phyloP scores from a whole-genome alignment of 1,284 basidiomycete species.

The Cystobasidium pallidum region DNA sequence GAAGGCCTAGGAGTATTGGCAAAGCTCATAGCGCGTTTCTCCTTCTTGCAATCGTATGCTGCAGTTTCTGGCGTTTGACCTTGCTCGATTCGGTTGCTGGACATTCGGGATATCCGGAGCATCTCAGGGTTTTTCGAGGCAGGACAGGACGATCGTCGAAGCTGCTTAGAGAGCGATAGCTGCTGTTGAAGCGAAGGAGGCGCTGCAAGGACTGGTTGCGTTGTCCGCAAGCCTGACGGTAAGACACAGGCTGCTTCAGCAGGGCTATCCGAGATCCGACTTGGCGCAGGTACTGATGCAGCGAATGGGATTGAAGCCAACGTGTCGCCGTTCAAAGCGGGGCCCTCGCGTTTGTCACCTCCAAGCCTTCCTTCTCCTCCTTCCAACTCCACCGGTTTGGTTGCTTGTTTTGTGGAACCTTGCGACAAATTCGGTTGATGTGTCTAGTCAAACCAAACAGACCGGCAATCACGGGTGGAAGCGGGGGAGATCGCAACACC shows the following conservation, averaged over 20 bases:
- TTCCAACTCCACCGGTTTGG: background rate
- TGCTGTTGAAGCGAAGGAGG: background rate
- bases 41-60: slow-evolving; percentile 9
- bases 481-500: background rate
- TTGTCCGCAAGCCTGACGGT: no score
- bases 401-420: background rate
- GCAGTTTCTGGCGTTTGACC: background rate
- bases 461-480: background rate
- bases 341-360: background rate
- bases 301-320: background rate
- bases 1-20: slow-evolving; percentile 22
- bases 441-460: background rate
- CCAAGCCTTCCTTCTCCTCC: background rate
- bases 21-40: slow-evolving; percentile 19
- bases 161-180: slow-evolving; percentile 7
- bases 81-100: background rate
- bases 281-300: background rate
- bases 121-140: slow-evolving; percentile 8
- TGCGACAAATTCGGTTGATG: background rate
- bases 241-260: no score
- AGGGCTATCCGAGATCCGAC: no score
- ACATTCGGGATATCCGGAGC: background rate
- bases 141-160: slow-evolving; percentile 15
- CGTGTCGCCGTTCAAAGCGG: background rate
- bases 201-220: no score